Evolutionary conservation across 176 grass and related monocot species (phyloP), one percentile per base, ranked within the genome.

Genomic region (Oryza meridionalis): DNA sequence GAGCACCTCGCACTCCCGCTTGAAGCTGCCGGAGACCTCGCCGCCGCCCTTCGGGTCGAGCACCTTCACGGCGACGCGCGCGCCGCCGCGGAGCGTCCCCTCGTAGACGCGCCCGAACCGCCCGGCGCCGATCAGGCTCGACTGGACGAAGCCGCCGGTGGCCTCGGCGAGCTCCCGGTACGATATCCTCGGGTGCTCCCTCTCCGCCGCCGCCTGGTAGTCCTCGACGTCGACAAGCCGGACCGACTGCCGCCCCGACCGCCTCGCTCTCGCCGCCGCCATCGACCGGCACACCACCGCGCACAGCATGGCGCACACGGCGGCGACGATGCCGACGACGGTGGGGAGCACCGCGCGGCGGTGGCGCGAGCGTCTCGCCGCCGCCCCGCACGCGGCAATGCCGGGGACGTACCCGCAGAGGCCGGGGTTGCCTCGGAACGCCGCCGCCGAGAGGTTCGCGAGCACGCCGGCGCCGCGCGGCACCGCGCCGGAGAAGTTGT

Each of bases 1-100:
- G 14, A 93, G 91, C 70, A 93, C 91, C 72, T 97, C 88, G 69
- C 94, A 97, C 72, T 97, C 94, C 76, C 94, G 37, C 91, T 91
- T 89, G 81, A 97, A 97, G 75, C 94, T 93, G 13, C 84, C 59
- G 11, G 91, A 70, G 45, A 92, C 87, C 83, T 92, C 92, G 65
- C 69, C 55, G 63, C 86, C 87, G 59, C 87, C 87, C 67, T 89
- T 90, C 19, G 91, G 77, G 82, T 93, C 94, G 15, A 97, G 86
- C 42, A 93, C 94, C 84, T 97, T 97, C 63, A 97, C 94, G 6
- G 94, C 94, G 12, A 97, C 84, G 65, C 78, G 66, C n/a, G 81
- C 73, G 65, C 90, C 88, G 82, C 78, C 84, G 6, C 63, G 81
- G 51, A 93, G 83, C n/a, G 83, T 90, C 0, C 94, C 94, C 64